Base-by-base conservation (phyloP, 805 yeast genomes). In the Candida berthetii region DNA sequence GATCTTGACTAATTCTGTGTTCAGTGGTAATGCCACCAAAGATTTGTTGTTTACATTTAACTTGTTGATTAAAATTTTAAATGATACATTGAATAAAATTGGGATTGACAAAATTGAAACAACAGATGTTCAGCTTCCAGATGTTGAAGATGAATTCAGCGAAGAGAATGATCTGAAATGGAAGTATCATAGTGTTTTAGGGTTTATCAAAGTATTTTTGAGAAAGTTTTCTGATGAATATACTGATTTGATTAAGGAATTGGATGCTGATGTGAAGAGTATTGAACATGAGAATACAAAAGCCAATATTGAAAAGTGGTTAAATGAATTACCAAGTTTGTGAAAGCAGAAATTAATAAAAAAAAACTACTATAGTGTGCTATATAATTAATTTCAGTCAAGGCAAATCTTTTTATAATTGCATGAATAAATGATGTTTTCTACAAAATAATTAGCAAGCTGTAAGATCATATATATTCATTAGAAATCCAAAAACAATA, bases 201-300 rank as follows among this genome's bases (percentile, higher is more conserved):
- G 67, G 15, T 61, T 72, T 36, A 39, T 63, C 14, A 68, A 68
- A 51, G 60, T 70, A 41, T 17, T 65, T 13, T 36, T 69, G 41
- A 67, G 74, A 60, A 68, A 67, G 40, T 65, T 65, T 41, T 73
- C 78, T 2, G 67, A 62, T 31, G 73, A 76, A 15, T 77, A 48
- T 51, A 52, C 45, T 11, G 38, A 48, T 10, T 42, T 67, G 27
- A 47, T 55, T 3, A 57, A 55, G 3, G 54, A 60, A 24, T 63
- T 71, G 43, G 58, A 50, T 27, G 55, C 57, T 28, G 64, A 63
- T 6, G 58, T 72, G 37, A 53, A 52, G 19, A 60, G 57, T 10
- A 46, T 65, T 14, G 47, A 58, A 5, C 68, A 68, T 42, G 52
- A 55, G 31, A 55, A 54, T 31, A 61, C 71, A 0, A 52, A 49